These are phyloP conservation scores for Diplodia sapinea DNA, from an alignment of 2,329 filamentous ascomycete genomes.

Conservation along the genomic window DNA sequence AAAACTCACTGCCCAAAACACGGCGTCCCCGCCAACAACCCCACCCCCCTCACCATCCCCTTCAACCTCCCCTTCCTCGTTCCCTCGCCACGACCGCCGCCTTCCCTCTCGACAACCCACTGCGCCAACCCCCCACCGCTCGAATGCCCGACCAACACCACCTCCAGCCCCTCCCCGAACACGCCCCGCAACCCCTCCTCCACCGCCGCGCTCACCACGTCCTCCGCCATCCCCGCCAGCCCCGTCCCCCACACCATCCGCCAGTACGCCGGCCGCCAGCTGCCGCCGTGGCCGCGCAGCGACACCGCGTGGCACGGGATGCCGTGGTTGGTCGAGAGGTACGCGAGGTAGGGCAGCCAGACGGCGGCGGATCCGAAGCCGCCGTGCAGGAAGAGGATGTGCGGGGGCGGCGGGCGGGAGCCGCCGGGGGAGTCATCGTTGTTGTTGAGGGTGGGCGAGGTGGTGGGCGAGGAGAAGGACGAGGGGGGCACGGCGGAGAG, in stretches of 20 bases:
- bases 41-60: conserved; percentile 53
- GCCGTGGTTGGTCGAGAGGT: conserved; percentile 50
- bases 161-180: conserved; percentile 40
- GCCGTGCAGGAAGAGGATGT: conserved; percentile 61
- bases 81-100: conserved; percentile 33
- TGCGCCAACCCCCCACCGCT: conserved; percentile 60
- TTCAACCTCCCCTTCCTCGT: conserved; percentile 31
- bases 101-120: conserved; percentile 50
- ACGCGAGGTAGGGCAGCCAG: conserved; percentile 60
- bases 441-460: background rate
- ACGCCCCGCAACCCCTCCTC: conserved; percentile 37
- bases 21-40: conserved; percentile 56
- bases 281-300: conserved; percentile 59
- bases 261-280: conserved; percentile 58
- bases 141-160: conserved; percentile 59
- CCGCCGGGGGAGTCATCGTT: conserved; percentile 35
- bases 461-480: background rate
- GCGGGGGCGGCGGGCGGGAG: conserved; percentile 38
- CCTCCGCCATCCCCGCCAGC: conserved; percentile 51
- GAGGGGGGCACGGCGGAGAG: conserved; percentile 47
- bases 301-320: conserved; percentile 61
- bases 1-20: conserved; percentile 56
- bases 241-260: conserved; percentile 57
- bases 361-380: conserved; percentile 61
- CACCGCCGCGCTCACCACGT: conserved; percentile 45